Evolutionary conservation across 257 asterid species (phyloP), one percentile per base, ranked within the genome.

Genomic region (Solanum peruvianum): DNA sequence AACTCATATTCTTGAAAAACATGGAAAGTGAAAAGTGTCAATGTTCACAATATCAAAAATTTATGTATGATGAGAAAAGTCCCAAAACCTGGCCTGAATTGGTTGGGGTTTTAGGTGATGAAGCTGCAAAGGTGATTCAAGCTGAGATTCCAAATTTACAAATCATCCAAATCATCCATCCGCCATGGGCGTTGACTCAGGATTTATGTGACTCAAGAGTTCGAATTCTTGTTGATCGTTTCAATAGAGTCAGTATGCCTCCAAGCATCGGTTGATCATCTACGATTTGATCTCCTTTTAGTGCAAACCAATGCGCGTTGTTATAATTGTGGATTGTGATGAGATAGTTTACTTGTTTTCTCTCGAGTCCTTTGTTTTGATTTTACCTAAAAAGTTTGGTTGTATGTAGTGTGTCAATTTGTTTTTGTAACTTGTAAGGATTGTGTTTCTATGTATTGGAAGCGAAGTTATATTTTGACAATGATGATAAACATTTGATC

Each of bases 51-150:
- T 64, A 31, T 44, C 14, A 11, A 56, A 39, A 60, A 56, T 13
- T 3, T 20, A 49, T 21, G 60, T 11, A 3, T 42, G 10, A 23
- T 35, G 60, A 62, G 39, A 16, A 47, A 27, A 15, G 86, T 83
- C 52, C 69, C 76, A 87, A 67, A 31, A 87, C 20, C 1, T 87
- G 88, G 89, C 86, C 89, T 31, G 73, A 47, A 47, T 69, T 81
- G 83, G 83, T 87, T 47, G 86, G 89, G 0, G 11, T 33, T 39
- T 62, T 39, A 39, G 86, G 86, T 9, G 89, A 87, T 14, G 83
- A 13, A 45, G 86, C 83, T 67, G 83, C 89, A 20, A 35, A 41
- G 12, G 33, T 45, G 64, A 67, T 87, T 66, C 9, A 81, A n/a
- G 27, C 37, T 21, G 73, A 87, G 86, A 87, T 42, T 37, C 89